Evolutionary conservation across 768 basidiomycete genomes (phyloP).

Genomic region (Psilocybe cubensis): DNA sequence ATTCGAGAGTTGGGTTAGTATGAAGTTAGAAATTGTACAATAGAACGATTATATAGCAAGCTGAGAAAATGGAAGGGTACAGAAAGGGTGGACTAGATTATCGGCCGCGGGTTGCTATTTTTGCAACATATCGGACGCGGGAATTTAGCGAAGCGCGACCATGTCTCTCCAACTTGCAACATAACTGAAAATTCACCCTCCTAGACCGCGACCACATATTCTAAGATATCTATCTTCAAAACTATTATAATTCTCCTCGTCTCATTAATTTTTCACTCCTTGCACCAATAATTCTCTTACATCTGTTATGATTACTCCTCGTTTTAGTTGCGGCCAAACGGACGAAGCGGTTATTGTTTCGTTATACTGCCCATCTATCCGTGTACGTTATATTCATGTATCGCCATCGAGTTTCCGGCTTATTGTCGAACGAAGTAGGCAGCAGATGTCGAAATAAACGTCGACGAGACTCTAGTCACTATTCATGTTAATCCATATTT

Average conservation of each 20-base stretch:
- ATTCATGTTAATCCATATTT: conserved; percentile 87
- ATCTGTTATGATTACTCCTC: conserved; percentile 71
- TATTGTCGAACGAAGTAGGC: conserved; percentile 55
- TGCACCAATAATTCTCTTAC: background rate
- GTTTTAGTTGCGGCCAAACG: conserved; percentile 72
- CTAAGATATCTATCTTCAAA: background rate
- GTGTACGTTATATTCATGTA: conserved; percentile 46
- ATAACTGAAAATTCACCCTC: background rate
- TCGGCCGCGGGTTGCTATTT: background rate
- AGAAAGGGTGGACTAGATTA: background rate
- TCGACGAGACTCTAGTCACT: conserved; percentile 70
- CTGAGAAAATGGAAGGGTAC: background rate
- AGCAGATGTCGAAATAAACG: conserved; percentile 78
- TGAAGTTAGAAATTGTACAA: conserved; percentile 4
- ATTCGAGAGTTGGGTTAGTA: background rate
- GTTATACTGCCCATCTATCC: conserved; percentile 73
- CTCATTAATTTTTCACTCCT: background rate
- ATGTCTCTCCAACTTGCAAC: background rate
- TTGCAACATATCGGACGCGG: background rate
- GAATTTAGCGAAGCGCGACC: background rate
- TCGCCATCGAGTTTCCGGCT: background rate
- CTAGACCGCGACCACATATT: background rate
- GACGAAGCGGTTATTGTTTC: conserved; percentile 55
- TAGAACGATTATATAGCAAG: background rate
- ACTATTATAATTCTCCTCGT: background rate